Base-by-base conservation (phyloP, 164 flowering plant genomes). In the Magnolia kwangsiensis region DNA sequence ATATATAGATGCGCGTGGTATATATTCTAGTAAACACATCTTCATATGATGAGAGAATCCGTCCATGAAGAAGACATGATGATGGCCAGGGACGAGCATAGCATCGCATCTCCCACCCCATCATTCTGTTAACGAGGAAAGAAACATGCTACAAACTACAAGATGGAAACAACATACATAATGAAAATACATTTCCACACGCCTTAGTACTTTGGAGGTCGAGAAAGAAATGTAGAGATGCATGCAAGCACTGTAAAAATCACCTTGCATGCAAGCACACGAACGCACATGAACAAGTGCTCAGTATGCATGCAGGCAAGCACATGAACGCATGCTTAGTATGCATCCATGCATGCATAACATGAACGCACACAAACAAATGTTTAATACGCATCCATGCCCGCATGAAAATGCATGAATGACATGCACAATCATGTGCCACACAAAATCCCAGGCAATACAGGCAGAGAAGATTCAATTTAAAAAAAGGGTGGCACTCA, bases 401-500 rank as follows among this genome's bases (percentile, higher is more conserved):
- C 51, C 19, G 11, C 50, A 29, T 29, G 50, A 68, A 68, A 8
- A 31, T 37, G 71, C 50, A 29, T 31, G 9, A 29, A 11, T 24
- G 29, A 18, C 49, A 68, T 68, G 71, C 71, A 68, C 19, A 29
- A 31, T 19, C 71, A 68, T 68, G 61, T 8, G 71, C 50, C n/a
- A 18, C 71, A 68, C 11, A 24, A 11, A 29, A 68, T 14, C 19
- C 45, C 49, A 29, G 10, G 8, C 18, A 29, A 68, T 67, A 67
- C 45, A 13, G 71, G 19, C 45, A 13, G 50, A 11, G 55, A 37
- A 51, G 8, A 76, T 67, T 73, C 73, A 67, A 29, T 75, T 82
- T 73, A 67, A 73, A 83, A 69, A 74, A 83, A 81, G 78, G 87
- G 83, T 81, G 81, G 85, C 91, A 93, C 98, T 93, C 95, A 93